Evolutionary conservation across 768 basidiomycete genomes (phyloP).

Genomic region (Lentinula boryana): DNA sequence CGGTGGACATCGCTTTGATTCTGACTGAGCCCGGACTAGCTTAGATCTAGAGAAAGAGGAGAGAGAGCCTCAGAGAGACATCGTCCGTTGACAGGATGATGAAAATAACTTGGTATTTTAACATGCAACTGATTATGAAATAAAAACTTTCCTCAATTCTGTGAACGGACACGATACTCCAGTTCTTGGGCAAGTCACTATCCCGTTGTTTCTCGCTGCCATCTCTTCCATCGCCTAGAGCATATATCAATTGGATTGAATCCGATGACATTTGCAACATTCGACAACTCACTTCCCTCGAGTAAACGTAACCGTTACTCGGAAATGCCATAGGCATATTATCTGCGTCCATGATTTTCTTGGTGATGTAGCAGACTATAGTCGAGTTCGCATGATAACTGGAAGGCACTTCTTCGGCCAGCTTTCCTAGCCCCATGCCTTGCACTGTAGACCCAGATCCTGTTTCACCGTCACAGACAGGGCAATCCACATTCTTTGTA

Average conservation of each 20-base stretch:
- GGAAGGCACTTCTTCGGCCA: constrained; percentile 83
- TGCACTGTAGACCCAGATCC: constrained; percentile 18
- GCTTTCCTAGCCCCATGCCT: constrained; percentile 55
- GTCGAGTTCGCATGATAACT: constrained; percentile 95
- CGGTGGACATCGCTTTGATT: background rate
- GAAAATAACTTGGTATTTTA: background rate
- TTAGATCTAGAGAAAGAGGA: too few species aligned
- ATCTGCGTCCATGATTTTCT: constrained; percentile 92
- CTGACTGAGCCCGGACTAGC: background rate
- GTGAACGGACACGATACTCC: constrained; percentile 56
- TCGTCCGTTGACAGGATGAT: too few species aligned
- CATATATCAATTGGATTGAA: constrained; percentile 12
- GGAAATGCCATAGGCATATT: constrained; percentile 92
- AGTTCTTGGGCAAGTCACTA: constrained; percentile 82
- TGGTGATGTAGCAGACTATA: constrained; percentile 87
- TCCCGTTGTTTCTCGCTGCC: constrained; percentile 72
- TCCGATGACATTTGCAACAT: background rate
- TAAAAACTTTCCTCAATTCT: constrained; percentile 82
- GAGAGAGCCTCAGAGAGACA: background rate
- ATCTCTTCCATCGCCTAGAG: constrained; percentile 81
- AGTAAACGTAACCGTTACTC: constrained; percentile 81
- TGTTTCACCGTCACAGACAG: constrained; percentile 73
- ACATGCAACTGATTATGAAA: constrained; percentile 45
- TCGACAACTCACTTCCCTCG: constrained; percentile 63
- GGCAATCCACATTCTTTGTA: constrained; percentile 80